Evolutionary conservation across 164 flowering plant species (phyloP), one percentile per base, ranked within the genome.

Genomic region (Vitis riparia): DNA sequence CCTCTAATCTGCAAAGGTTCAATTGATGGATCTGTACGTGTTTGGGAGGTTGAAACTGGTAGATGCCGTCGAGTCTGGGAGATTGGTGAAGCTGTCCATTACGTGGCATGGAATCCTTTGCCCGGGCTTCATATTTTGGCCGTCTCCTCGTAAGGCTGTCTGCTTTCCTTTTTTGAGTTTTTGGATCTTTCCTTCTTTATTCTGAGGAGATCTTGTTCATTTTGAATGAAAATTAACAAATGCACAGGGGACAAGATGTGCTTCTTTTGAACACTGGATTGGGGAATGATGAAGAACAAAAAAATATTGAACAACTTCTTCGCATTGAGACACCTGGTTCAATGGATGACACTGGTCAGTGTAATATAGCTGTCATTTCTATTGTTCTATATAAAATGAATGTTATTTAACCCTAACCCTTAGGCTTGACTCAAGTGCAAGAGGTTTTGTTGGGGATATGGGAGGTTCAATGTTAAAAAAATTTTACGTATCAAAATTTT

Each of bases 11-110:
- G 3, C 49, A 5, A 77, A 95, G 98, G 98, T 76, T 95, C 98
- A 52, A 75, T 29, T 58, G 99, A 93, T 87, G 95, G 94, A 69
- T 86, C 94, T 67, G 90, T 96, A 16, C 95, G 99, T 51, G 51
- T 96, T 63, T 96, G 99, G 99, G 98, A 96, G 76, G 88, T 96
- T 76, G 96, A 85, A 77, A 88, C 93, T 83, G 91, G 94, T 62
- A 85, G 97, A 76, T 92, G 97, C 62, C 79, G 87, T 61, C 84
- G 73, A 80, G 78, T 82, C 11, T 96, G 93, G 94, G 87, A 85
- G 47, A 37, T 92, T 66, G 93, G 84, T 63, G 91, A 87, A 81
- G 71, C 87, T 59, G 86, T 93, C 16, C 83, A 76, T 13, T 78
- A 73, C 68, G 98, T 96, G 67, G 86, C 96, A 51, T 96, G 99